phyloP scores from a whole-genome alignment of 2,329 filamentous ascomycete species.

The Furcasterigmium furcatum region DNA sequence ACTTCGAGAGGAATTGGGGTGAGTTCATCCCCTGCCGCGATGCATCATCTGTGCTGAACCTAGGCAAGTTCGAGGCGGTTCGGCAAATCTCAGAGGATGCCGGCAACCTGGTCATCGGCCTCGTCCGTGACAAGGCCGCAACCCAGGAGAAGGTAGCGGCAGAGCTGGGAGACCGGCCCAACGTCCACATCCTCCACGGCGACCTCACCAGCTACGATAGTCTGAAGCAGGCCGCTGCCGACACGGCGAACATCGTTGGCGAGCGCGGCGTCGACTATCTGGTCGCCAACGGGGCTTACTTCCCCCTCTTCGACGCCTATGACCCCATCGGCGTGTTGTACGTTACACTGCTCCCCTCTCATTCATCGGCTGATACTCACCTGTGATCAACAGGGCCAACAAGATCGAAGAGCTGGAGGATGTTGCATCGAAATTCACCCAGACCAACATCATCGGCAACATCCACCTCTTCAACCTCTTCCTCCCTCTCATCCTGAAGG shows the following conservation, averaged over 20 bases:
- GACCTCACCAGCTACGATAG: conserved; percentile 36
- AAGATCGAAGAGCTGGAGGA: conserved; percentile 6
- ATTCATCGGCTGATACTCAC: not conserved
- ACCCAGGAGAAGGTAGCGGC: conserved; percentile 38
- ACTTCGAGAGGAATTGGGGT: conserved; percentile 13
- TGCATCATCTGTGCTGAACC: not conserved
- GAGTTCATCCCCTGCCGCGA: conserved; percentile 1
- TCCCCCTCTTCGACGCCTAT: conserved; percentile 23
- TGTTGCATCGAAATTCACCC: conserved; percentile 26
- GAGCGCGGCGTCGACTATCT: conserved; percentile 43
- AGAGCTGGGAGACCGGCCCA: conserved; percentile 32
- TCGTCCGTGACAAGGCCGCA: conserved; percentile 41
- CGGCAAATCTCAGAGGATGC: conserved; percentile 35
- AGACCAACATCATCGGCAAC: conserved; percentile 48
- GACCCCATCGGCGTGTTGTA: conserved; percentile 33
- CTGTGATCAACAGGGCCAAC: conserved; percentile 3
- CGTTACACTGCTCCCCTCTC: conserved; percentile 8
- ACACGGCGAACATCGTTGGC: conserved; percentile 26
- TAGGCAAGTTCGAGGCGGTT: conserved; percentile 42
- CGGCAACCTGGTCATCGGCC: conserved; percentile 40
- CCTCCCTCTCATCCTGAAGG: conserved; percentile 47
- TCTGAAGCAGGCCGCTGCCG: conserved; percentile 25
- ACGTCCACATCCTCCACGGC: conserved; percentile 35
- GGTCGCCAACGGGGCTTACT: conserved; percentile 44
- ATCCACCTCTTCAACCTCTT: conserved; percentile 52